Base-by-base conservation (phyloP, 306 rosid genomes). In the Sechiopsis laciniata region DNA sequence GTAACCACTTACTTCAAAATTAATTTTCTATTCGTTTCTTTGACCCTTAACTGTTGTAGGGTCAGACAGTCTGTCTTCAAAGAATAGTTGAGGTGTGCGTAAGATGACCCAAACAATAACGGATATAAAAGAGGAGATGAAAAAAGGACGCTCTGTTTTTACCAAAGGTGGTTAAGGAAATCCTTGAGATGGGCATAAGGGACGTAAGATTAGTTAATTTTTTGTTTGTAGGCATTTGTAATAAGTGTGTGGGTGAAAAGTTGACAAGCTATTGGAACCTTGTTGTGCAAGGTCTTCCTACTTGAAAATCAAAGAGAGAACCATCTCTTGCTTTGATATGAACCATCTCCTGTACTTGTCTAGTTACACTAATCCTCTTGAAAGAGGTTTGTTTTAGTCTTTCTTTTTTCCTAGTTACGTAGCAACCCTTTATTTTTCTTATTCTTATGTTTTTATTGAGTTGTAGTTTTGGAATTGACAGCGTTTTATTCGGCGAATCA, bases 401-500 rank as follows among this genome's bases (percentile, higher is more conserved):
- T 19, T 26, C 29, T 65, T 42, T 40, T 2, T 46, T 1, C 4
- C 12, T 17, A 42, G 46, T 65, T 19, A n/a, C 53, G 42, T 65
- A 10, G n/a, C 42, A 11, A 35, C 54, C 54, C 24, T 65, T 42
- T 65, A 19, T 42, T 42, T 65, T 10, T 45, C 29, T 65, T 37
- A 4, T 65, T 19, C 52, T 17, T 48, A 4, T 45, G 37, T 67
- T 20, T 67, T 9, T 6, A 19, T 45, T 46, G 0, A 20, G 21
- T 67, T 45, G 20, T 46, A 67, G 54, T 46, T 46, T 67, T 37
- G 45, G 45, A 67, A 45, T 46, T 45, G 35, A 21, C 73, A 20
- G 56, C 56, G 7, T 46, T 67, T 67, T 35, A 46, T 67, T n/a
- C 54, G 17, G 73, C 10, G 11, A 67, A 46, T 72, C 6, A 35